Percentiles rank a stretch among this genome's conserved stretches.
These are phyloP conservation scores for Pythium dissimile DNA, from an alignment of 352 stramenopile genomes.

Conservation along the genomic window DNA sequence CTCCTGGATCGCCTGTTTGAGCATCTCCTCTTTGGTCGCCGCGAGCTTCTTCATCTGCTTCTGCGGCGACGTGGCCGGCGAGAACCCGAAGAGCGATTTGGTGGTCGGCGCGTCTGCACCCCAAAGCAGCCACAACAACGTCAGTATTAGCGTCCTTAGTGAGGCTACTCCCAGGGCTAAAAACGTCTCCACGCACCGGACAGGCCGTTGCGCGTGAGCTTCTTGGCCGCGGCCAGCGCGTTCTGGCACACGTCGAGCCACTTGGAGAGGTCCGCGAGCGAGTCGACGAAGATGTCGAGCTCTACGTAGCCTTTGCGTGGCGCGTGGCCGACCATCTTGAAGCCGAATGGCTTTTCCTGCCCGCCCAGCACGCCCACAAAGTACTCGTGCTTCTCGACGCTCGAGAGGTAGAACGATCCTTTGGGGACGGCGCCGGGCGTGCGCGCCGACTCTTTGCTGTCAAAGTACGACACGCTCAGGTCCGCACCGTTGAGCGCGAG, in stretches of 20 bases:
- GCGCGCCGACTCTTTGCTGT: slow-evolving; percentile 59
- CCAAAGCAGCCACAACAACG: too few species aligned
- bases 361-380: slow-evolving; percentile 60
- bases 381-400: slow-evolving; percentile 78
- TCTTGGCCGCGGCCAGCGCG: slow-evolving; percentile 50
- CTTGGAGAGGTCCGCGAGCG: slow-evolving; percentile 56
- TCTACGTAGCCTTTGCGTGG: slow-evolving; percentile 73
- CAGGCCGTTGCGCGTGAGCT: slow-evolving; percentile 31
- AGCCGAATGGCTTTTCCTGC: slow-evolving; percentile 74
- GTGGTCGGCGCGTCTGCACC: slow-evolving; percentile 29
- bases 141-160: too few species aligned
- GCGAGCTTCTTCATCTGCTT: slow-evolving; percentile 68
- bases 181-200: neutral
- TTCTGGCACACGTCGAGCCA: slow-evolving; percentile 82
- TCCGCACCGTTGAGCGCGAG: slow-evolving; percentile 70
- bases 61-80: slow-evolving; percentile 34
- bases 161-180: too few species aligned
- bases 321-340: slow-evolving; percentile 83
- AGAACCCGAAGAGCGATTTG: slow-evolving; percentile 62
- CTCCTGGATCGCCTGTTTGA: slow-evolving; percentile 69
- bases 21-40: slow-evolving; percentile 55
- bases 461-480: slow-evolving; percentile 68
- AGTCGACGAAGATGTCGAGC: slow-evolving; percentile 77
- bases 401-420: slow-evolving; percentile 73
- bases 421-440: slow-evolving; percentile 33